These are phyloP conservation scores for Chionographis japonica DNA, from an alignment of 106 monocot species.

Conservation along the genomic window DNA sequence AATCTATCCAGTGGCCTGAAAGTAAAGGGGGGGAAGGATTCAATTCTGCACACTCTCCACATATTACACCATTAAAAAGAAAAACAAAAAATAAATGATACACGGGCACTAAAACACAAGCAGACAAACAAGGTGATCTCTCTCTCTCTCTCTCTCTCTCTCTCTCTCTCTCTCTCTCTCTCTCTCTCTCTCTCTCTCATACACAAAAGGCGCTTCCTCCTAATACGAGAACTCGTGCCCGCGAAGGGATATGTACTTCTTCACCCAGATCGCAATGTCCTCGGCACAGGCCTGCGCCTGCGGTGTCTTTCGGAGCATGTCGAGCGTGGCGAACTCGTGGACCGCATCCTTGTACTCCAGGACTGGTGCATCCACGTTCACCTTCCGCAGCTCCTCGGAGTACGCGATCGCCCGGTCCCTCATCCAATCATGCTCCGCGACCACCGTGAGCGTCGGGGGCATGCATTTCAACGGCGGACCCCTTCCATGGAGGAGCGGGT, in stretches of 20 bases:
- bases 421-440: conserved; percentile 72
- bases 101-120: too few relatives aligned
- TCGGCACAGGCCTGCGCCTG: conserved; percentile 64
- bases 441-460: conserved; percentile 59
- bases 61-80: too few relatives aligned
- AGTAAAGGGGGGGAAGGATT: too few relatives aligned
- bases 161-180: too few relatives aligned
- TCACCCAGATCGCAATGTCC: conserved; percentile 69
- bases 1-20: too few relatives aligned
- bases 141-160: too few relatives aligned
- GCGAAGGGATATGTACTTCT: conserved; percentile 51
- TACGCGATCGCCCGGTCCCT: conserved; percentile 63
- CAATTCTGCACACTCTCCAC: too few relatives aligned
- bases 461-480: conserved; percentile 49
- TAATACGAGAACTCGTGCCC: conserved; percentile 69
- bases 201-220: background rate
- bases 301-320: conserved; percentile 60
- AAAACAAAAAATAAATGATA: too few relatives aligned
- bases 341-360: conserved; percentile 71
- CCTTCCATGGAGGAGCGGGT: conserved; percentile 36
- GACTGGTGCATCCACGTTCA: conserved; percentile 60
- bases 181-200: background rate
- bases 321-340: conserved; percentile 62
- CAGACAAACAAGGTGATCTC: too few relatives aligned
- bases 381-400: conserved; percentile 65